Base-by-base conservation (phyloP, 208 protist genomes). In the Acanthamoeba healyi region DNA sequence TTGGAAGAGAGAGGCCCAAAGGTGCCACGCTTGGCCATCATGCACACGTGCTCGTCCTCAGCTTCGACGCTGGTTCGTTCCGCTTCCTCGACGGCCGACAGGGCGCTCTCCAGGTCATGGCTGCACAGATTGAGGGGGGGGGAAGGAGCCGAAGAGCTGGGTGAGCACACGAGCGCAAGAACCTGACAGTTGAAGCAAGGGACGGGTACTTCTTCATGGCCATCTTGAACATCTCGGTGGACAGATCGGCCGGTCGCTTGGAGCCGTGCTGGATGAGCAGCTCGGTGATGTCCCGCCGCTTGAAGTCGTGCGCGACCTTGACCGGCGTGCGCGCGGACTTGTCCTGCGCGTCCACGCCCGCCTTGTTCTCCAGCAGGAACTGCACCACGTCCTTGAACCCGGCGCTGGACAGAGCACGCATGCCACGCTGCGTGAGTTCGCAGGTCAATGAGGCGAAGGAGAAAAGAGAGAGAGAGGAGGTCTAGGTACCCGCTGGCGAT, bases 401-500 rank as follows among this genome's bases (percentile, higher is more conserved):
- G 29, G 70, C 29, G 5, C 70, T 79, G 70, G 4, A 54, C n/a
- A n/a, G n/a, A n/a, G n/a, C n/a, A n/a, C n/a, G n/a, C n/a, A n/a
- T n/a, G n/a, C n/a, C n/a, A n/a, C n/a, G n/a, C n/a, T n/a, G n/a
- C n/a, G n/a, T n/a, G n/a, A n/a, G n/a, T n/a, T n/a, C n/a, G n/a
- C n/a, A n/a, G n/a, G n/a, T n/a, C n/a, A n/a, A n/a, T n/a, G n/a
- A n/a, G n/a, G n/a, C n/a, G n/a, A n/a, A n/a, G n/a, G n/a, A n/a
- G n/a, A n/a, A n/a, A n/a, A n/a, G n/a, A n/a, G n/a, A n/a, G n/a
- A n/a, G n/a, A n/a, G n/a, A n/a, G n/a, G n/a, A n/a, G n/a, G n/a
- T n/a, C n/a, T n/a, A n/a, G n/a, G n/a, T 67, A 79, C 70, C 70
- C 70, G 70, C 70, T 32, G 70, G 70, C 70, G 38, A 79, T 79